These are phyloP conservation scores for Venustampulla echinocandica DNA, from an alignment of 495 filamentous ascomycete species.

Conservation along the genomic window DNA sequence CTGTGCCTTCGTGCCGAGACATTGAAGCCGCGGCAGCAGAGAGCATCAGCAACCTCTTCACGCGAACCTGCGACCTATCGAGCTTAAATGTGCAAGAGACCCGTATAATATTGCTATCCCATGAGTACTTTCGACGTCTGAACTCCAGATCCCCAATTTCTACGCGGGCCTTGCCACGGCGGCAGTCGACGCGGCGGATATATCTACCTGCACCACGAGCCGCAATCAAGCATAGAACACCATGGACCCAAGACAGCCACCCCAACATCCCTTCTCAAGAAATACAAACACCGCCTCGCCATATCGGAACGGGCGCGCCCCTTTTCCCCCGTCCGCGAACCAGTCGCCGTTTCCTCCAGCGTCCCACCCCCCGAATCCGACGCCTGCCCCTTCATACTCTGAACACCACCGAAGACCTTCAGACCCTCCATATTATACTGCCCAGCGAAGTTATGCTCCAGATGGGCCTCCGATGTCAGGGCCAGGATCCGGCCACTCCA, in stretches of 20 bases:
- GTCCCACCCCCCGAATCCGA: slow-evolving; percentile 26
- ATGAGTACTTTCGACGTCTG: too few relatives aligned
- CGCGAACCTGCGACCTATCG: too few relatives aligned
- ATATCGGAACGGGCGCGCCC: slow-evolving; percentile 26
- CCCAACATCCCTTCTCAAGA: slow-evolving; percentile 29
- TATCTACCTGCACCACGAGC: too few relatives aligned
- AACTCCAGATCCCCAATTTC: too few relatives aligned
- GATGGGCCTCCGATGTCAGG: slow-evolving; percentile 37
- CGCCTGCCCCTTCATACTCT: slow-evolving; percentile 29
- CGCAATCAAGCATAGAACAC: too few relatives aligned
- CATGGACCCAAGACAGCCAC: slow-evolving; percentile 29
- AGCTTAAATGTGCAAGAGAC: too few relatives aligned
- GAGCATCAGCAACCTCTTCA: neutral
- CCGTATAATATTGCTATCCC: too few relatives aligned
- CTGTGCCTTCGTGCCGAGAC: neutral
- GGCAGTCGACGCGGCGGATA: neutral
- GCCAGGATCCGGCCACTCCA: slow-evolving; percentile 37
- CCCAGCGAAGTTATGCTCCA: slow-evolving; percentile 36
- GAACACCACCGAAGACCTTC: slow-evolving; percentile 42
- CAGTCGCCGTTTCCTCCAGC: slow-evolving; percentile 22
- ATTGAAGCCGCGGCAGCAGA: neutral
- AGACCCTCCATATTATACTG: slow-evolving; percentile 29
- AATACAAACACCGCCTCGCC: slow-evolving; percentile 31
- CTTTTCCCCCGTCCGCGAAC: slow-evolving; percentile 27
- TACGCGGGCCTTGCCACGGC: too few relatives aligned